These are phyloP conservation scores for Mallotus repandus DNA, from an alignment of 441 rosid species.

Conservation along the genomic window DNA sequence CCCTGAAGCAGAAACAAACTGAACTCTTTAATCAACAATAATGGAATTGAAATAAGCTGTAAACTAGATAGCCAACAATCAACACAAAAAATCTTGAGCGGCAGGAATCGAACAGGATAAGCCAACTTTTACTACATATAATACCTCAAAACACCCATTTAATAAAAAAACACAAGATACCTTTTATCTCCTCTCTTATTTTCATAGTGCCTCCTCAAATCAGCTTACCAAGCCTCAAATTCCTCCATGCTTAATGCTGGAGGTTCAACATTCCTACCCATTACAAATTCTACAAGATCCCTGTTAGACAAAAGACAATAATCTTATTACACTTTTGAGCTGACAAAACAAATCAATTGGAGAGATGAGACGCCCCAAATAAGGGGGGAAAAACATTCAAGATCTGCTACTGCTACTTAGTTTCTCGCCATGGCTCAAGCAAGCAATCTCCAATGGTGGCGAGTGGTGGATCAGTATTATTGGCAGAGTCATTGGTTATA, in stretches of 20 bases:
- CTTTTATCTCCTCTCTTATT: constrained; percentile 76
- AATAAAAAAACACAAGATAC: constrained; percentile 30
- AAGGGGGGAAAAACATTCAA: too few species aligned
- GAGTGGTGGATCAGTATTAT: too few species aligned
- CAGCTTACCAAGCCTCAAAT: constrained; percentile 90
- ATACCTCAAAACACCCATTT: background rate
- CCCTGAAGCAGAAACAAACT: constrained; percentile 44
- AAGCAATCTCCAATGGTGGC: too few species aligned
- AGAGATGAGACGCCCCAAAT: too few species aligned
- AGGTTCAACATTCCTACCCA: constrained; percentile 74
- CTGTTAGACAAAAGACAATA: constrained; percentile 33
- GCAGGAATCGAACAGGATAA: too few species aligned
- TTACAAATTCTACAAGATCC: constrained; percentile 78
- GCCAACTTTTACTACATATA: background rate
- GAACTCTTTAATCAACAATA: background rate
- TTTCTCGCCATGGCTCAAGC: too few species aligned
- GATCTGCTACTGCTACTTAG: too few species aligned
- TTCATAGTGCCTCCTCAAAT: constrained; percentile 79
- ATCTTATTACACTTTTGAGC: background rate
- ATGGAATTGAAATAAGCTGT: background rate
- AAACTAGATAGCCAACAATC: background rate
- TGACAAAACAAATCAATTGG: too few species aligned
- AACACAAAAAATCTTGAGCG: background rate
- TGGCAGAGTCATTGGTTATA: too few species aligned
- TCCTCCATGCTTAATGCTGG: constrained; percentile 91